A percentile compares a stretch with the other conserved stretches of the same genome.
Conservation (phyloP, 768 basidiomycete genomes). For the Rhodotorula toruloides region DNA sequence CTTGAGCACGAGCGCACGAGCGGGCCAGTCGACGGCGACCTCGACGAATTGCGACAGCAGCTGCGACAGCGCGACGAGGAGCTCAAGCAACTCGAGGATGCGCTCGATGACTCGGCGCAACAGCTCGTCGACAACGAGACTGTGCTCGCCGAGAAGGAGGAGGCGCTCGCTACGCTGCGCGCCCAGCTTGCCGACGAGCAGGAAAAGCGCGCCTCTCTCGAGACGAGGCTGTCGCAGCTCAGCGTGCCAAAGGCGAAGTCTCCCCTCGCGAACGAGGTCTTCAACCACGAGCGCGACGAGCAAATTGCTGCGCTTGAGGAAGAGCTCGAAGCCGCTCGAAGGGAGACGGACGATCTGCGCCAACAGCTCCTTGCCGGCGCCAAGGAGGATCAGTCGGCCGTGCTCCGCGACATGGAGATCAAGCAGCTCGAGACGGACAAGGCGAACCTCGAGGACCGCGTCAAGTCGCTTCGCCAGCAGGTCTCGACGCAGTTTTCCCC, state of each 20-base stretch:
- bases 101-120: conserved; percentile 32
- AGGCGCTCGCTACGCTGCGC: conserved; percentile 12
- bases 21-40: not conserved
- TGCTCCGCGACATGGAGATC: conserved; percentile 66
- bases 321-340: conserved; percentile 71
- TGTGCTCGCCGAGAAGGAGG: conserved; percentile 30
- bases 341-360: conserved; percentile 67
- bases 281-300: conserved; percentile 23
- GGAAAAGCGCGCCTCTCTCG: conserved; percentile 21
- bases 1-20: conserved; percentile 8
- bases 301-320: conserved; percentile 53
- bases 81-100: conserved; percentile 32
- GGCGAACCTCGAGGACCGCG: conserved; percentile 67
- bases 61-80: conserved; percentile 11
- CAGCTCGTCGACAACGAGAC: conserved; percentile 32
- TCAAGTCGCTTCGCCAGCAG: conserved; percentile 48
- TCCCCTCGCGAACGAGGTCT: conserved; percentile 29
- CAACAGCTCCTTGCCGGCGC: conserved; percentile 63
- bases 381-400: conserved; percentile 54
- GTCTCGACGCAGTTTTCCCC: conserved; percentile 27
- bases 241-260: conserved; percentile 33
- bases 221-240: conserved; percentile 29
- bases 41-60: conserved; percentile 14
- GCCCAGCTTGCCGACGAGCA: conserved; percentile 25
- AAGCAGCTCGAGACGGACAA: conserved; percentile 70